phyloP scores from a whole-genome alignment of 78 protist species.

The Polysphondylium violaceum region DNA sequence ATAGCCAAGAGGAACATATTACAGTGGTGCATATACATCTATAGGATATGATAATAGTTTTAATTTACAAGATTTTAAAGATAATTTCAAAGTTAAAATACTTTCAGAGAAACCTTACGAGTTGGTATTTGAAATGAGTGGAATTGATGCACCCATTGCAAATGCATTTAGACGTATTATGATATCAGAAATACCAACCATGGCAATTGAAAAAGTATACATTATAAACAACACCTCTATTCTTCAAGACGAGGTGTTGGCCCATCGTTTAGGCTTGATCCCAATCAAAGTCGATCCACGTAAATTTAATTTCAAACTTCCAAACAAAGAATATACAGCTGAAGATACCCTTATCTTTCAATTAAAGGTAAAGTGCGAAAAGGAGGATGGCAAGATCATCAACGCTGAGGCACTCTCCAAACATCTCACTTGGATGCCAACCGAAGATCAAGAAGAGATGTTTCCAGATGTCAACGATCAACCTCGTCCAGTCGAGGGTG shows the following conservation, averaged over 20 bases:
- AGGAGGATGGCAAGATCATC: slow-evolving; percentile 42
- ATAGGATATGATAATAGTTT: slow-evolving; percentile 84
- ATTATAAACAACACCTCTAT: slow-evolving; percentile 93
- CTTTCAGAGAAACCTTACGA: slow-evolving; percentile 56
- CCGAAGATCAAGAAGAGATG: slow-evolving; percentile 81
- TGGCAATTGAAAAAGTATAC: slow-evolving; percentile 96
- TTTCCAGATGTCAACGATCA: slow-evolving; percentile 67
- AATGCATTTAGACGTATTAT: slow-evolving; percentile 96
- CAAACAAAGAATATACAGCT: slow-evolving; percentile 80
- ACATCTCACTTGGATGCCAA: slow-evolving; percentile 93
- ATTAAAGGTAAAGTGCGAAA: slow-evolving; percentile 81
- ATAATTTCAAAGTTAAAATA: slow-evolving; percentile 78
- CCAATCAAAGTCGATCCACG: slow-evolving; percentile 93
- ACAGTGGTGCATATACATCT: slow-evolving; percentile 81
- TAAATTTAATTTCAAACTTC: slow-evolving; percentile 60
- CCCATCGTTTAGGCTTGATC: slow-evolving; percentile 92
- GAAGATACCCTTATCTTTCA: slow-evolving; percentile 77
- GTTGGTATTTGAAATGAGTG: slow-evolving; percentile 90
- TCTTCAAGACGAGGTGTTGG: slow-evolving; percentile 94
- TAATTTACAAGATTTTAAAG: slow-evolving; percentile 70
- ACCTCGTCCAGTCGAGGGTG: slow-evolving; percentile 89
- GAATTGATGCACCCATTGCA: slow-evolving; percentile 94
- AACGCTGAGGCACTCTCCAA: slow-evolving; percentile 48
- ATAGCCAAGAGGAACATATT: slow-evolving; percentile 75
- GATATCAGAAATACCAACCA: slow-evolving; percentile 93